Evolutionary conservation across 2,329 filamentous ascomycete species (phyloP), one percentile per base, ranked within the genome.

Genomic region (Trichophyton verrucosum): DNA sequence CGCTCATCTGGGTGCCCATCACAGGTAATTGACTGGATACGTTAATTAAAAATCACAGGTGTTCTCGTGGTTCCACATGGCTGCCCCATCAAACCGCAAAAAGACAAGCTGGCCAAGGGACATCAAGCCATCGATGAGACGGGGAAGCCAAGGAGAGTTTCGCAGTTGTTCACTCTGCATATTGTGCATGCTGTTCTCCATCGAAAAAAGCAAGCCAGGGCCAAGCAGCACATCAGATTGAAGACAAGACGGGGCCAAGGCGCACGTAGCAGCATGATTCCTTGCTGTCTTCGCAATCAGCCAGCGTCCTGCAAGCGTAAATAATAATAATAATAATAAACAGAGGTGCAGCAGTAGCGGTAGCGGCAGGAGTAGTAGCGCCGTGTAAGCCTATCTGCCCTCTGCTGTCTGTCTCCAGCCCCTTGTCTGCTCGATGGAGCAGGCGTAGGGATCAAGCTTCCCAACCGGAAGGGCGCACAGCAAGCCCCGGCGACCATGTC

Each of bases 381-480:
- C 4, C 8, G 33, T 38, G 33, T 30, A 7, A 13, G 33, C 4
- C 33, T 36, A 4, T 11, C 33, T 38, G 33, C 33, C 33, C 40
- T 17, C 40, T 17, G n/a, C 7, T 15, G 40, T n/a, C 40, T 17
- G 40, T n/a, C 40, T 15, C 2, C 40, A 7, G 13, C 22, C 22
- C 22, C 22, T 6, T 27, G 22, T 30, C 27, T 9, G 3, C 13
- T 22, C n/a, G 22, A 47, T 47, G 44, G 49, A 27, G 22, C 49
- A 33, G 22, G 15, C n/a, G 49, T 53, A 27, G 49, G 49, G 49
- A 53, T 53, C 49, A 53, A 53, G 49, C 49, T 53, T 53, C 49
- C 49, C 49, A 53, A 53, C 49, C 49, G 49, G 49, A 53, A 53
- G 49, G 49, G 27, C 49, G 20, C 49, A 53, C 49, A 53, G 22